Evolutionary conservation across 176 grass and related monocot species (phyloP), one percentile per base, ranked within the genome.

Genomic region (Dendrocalamus sinicus): DNA sequence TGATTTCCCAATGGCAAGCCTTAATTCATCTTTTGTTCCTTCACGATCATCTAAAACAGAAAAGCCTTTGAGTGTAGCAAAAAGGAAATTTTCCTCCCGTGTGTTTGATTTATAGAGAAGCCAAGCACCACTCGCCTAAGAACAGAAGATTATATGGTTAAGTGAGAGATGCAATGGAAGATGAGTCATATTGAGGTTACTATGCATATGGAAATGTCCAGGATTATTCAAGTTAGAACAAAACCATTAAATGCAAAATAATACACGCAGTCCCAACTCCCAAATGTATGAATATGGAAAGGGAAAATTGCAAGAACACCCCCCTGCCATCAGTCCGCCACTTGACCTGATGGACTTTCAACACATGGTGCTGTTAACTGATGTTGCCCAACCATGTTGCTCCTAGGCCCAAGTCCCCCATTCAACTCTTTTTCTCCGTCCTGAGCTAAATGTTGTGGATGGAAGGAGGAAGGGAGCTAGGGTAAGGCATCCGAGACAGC

Each of bases 51-150:
- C 96, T 75, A 92, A 91, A 81, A 98, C 88, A 78, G 93, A 98
- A 88, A 98, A 98, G 12, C 93, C 96, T 94, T 95, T 98, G 24
- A 98, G 93, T 12, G 96, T 98, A 76, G 96, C 88, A 89, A 89
- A 95, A 87, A 98, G 77, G 87, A 95, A 98, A 80, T 64, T 91
- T 73, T 98, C 93, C 50, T 88, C 90, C 58, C 50, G 67, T 71
- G 96, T 78, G 79, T 98, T 98, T 32, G 91, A 94, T 87, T 98
- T 98, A 89, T 95, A 98, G 40, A 98, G 88, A 88, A 98, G 91
- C 96, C 96, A 98, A 51, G 91, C 91, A 61, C 93, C 91, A 75
- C 64, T 94, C 30, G 89, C 96, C 96, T 98, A 81, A 85, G 43
- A 64, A 85, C 20, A 62, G 57, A 82, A 87, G 35, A 84, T 70